Base-by-base conservation (phyloP, 148 eudicot species). In the Tetragonia tetragonoides region DNA sequence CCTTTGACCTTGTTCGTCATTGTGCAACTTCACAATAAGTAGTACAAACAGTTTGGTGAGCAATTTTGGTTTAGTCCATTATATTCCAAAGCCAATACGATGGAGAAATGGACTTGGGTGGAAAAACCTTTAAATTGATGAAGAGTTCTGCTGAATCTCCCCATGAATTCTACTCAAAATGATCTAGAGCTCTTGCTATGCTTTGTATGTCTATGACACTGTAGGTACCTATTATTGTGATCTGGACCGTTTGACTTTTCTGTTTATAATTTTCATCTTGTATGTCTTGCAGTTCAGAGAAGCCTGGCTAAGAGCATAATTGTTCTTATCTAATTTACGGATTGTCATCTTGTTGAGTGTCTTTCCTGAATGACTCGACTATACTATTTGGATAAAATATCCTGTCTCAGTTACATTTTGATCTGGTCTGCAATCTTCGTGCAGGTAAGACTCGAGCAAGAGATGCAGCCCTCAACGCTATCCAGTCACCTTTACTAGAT, bases 391-490 rank as follows among this genome's bases (percentile, higher is more conserved):
- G 6, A 15, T 47, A 49, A 14, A 5, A 21, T 17, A 54, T 18
- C 41, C 24, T 68, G 44, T 68, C 46, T 77, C 44, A 41, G 49
- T 21, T 2, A 34, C 1, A 28, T 34, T 47, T 28, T 44, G 16
- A 28, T 46, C 24, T 21, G 64, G 70, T 7, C 69, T 49, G 65
- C 40, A n/a, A 17, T 34, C 66, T 17, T 39, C 6, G 38, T 66
- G 61, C 79, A 95, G 99, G 99, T 75, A 95, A 95, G 84, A 90
- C 93, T 38, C 88, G 99, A 83, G 99, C 99, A 72, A 91, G 99
- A 86, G 99, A 95, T 88, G 99, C 99, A 84, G 99, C 99, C 62
- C 84, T 95, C 18, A 95, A 95, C 87, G 99, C 99, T 23, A 87
- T 95, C 81, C 99, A 95, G 83, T 95, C 99, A 69, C 99, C 99